Conservation (phyloP, 2,329 filamentous ascomycete genomes). For the Microsporum ferrugineum region DNA sequence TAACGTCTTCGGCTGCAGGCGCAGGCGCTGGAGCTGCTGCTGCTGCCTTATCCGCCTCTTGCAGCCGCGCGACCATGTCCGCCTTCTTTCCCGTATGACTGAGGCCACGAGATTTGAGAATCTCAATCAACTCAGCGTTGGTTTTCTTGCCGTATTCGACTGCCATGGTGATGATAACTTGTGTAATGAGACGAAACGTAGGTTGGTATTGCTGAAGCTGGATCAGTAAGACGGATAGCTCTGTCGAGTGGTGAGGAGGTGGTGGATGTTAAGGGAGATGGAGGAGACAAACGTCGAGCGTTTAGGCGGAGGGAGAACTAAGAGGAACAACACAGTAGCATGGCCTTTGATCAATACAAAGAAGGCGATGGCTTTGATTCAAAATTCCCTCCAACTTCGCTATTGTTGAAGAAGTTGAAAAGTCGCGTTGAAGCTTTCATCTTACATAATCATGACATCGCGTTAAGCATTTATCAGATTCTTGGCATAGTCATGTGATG, state of each 20-base stretch:
- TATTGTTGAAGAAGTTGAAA: not conserved
- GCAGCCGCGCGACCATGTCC: constrained; percentile 38
- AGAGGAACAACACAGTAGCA: not conserved
- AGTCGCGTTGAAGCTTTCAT: not conserved
- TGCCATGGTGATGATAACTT: constrained; percentile 21
- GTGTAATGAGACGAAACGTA: not conserved
- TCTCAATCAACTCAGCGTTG: constrained; percentile 39
- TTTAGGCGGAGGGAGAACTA: not conserved
- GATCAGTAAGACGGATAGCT: not conserved
- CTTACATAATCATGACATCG: not conserved
- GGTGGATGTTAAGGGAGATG: not conserved
- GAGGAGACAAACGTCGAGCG: not conserved
- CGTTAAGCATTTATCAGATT: not conserved
- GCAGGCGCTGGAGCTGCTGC: constrained; percentile 11
- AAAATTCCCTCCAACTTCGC: not conserved
- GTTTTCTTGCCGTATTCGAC: constrained; percentile 41
- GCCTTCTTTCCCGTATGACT: constrained; percentile 41
- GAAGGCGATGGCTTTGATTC: not conserved
- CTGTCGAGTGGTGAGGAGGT: not conserved
- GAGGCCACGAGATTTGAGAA: constrained; percentile 39
- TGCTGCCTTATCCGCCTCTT: constrained; percentile 37
- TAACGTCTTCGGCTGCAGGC: constrained; percentile 29
- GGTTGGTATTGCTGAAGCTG: not conserved
- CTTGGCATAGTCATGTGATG: not conserved
- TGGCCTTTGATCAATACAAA: not conserved